Percentiles rank a stretch among this genome's conserved stretches.
Conservation (phyloP, 192 early-diverging fungal genomes). For the Podila clonocystis region DNA sequence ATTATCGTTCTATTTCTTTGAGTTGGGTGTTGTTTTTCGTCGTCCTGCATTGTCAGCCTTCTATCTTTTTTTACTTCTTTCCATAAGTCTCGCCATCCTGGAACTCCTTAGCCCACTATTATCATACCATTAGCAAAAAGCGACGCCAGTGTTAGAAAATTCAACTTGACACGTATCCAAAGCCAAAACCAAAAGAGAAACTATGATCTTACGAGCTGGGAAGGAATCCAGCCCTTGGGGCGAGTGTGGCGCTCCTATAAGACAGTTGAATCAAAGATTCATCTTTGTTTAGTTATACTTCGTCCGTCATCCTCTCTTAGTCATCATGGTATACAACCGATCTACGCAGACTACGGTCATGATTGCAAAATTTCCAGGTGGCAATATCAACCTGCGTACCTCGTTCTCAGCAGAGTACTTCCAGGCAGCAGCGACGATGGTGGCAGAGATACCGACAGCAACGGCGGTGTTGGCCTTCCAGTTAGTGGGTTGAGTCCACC, state of each 20-base stretch:
- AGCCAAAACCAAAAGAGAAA: not conserved
- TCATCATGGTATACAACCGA: not conserved
- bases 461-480: constrained; percentile 62
- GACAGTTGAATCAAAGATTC: not conserved
- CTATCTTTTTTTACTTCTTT: constrained; percentile 42
- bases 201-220: constrained; percentile 21
- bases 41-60: not conserved
- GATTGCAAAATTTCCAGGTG: not conserved
- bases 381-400: constrained; percentile 8
- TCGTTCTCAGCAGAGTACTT: constrained; percentile 67
- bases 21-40: not conserved
- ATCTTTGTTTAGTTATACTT: not conserved
- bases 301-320: too few relatives aligned
- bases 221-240: constrained; percentile 45
- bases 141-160: not conserved
- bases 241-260: constrained; percentile 42
- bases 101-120: constrained; percentile 54
- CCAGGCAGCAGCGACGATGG: constrained; percentile 59
- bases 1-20: constrained; percentile 3
- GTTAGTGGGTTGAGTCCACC: constrained; percentile 70
- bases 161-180: not conserved
- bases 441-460: constrained; percentile 46
- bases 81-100: constrained; percentile 48
- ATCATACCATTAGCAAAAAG: not conserved
- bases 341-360: not conserved